Percentiles rank a stretch among this genome's conserved stretches.
Evolutionary conservation across 1,284 basidiomycete species (phyloP).

Genomic region (Ganoderma boninense): DNA sequence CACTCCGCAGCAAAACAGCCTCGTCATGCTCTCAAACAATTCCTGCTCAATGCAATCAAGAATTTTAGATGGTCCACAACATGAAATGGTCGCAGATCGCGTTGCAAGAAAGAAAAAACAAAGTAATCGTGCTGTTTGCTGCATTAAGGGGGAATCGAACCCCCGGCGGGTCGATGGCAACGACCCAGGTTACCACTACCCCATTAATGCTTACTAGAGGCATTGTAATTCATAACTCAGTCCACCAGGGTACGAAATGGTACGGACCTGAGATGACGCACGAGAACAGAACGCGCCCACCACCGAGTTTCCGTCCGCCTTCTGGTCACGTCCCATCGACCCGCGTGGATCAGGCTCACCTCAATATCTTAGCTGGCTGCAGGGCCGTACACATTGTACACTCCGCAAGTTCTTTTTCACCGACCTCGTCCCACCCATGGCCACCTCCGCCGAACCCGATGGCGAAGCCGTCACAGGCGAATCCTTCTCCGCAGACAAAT

Average conservation of each 20-base stretch:
- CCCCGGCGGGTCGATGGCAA: slow-evolving; percentile 70
- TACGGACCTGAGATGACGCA: too few species aligned
- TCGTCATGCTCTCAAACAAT: too few species aligned
- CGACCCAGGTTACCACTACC: slow-evolving; percentile 38
- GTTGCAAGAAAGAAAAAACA: too few species aligned
- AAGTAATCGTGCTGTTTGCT: neutral
- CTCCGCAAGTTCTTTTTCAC: neutral
- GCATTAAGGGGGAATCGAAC: slow-evolving; percentile 85
- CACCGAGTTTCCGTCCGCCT: neutral
- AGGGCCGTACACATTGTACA: neutral
- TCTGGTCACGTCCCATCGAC: neutral
- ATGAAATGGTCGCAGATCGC: too few species aligned
- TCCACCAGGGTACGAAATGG: too few species aligned
- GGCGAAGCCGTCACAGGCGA: neutral
- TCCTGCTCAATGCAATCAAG: too few species aligned
- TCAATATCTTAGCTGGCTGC: neutral
- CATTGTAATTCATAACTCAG: neutral
- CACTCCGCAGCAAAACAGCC: too few species aligned
- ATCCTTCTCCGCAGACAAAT: slow-evolving; percentile 82
- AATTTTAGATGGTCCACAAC: neutral
- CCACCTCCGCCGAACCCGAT: neutral
- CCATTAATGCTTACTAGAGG: slow-evolving; percentile 28
- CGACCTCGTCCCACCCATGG: neutral
- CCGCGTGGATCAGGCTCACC: neutral
- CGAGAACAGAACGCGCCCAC: neutral